Percentiles rank a stretch among this genome's conserved stretches.
Evolutionary conservation across 2,329 filamentous ascomycete genomes (phyloP).

Genomic region (Botrytis galanthina): DNA sequence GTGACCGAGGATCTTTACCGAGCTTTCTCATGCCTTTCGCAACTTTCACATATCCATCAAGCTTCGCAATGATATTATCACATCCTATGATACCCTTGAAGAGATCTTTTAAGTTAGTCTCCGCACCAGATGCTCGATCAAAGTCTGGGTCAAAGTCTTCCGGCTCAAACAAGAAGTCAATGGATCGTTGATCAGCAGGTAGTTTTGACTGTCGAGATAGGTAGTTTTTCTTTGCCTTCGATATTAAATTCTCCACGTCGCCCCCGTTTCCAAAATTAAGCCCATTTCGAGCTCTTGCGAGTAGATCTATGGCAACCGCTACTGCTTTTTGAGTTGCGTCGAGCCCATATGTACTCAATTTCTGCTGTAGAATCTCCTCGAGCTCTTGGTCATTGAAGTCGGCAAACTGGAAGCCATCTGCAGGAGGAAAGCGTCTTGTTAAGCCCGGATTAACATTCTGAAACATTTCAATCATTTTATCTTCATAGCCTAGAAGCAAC

Average conservation of each 20-base stretch:
- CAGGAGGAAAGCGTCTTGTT: constrained; percentile 61
- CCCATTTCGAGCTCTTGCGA: constrained; percentile 59
- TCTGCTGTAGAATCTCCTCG: constrained; percentile 57
- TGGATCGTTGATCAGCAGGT: constrained; percentile 19
- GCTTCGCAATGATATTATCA: constrained; percentile 47
- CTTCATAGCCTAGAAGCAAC: constrained; percentile 66
- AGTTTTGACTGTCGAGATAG: constrained; percentile 31
- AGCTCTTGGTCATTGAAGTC: constrained; percentile 64
- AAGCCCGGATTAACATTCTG: constrained; percentile 72
- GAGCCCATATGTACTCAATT: constrained; percentile 57
- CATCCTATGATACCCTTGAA: constrained; percentile 53
- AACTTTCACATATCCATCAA: constrained; percentile 49
- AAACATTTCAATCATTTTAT: constrained; percentile 70
- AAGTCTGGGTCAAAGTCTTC: constrained; percentile 54
- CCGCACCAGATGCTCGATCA: constrained; percentile 44
- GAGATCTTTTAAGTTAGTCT: constrained; percentile 44
- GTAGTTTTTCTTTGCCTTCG: constrained; percentile 45
- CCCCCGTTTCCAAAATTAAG: constrained; percentile 71
- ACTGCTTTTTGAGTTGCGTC: constrained; percentile 51
- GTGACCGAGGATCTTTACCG: constrained; percentile 48
- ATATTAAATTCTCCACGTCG: constrained; percentile 70
- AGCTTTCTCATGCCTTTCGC: constrained; percentile 46
- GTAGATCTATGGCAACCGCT: constrained; percentile 55
- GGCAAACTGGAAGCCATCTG: constrained; percentile 64
- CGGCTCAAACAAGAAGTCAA: constrained; percentile 34